These are phyloP conservation scores for Onygenales sp. DNA, from an alignment of 2,329 filamentous ascomycete species.

Conservation along the genomic window DNA sequence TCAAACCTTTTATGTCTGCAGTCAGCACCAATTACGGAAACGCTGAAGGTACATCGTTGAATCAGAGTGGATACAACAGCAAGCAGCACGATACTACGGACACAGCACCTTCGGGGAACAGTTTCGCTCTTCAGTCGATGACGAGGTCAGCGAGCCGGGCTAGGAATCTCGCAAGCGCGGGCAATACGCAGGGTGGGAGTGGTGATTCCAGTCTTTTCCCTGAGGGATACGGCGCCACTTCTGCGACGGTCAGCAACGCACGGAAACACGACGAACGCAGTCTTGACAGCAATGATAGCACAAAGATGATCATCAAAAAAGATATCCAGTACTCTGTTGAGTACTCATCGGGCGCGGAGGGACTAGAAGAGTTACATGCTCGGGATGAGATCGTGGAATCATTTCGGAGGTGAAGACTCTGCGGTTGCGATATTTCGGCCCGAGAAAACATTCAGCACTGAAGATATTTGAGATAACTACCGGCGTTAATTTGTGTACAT, in stretches of 20 bases:
- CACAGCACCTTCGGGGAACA: not conserved
- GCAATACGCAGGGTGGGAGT: not conserved
- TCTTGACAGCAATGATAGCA: not conserved
- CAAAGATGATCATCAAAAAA: constrained; percentile 2
- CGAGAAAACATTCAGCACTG: not conserved
- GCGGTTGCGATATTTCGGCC: not conserved
- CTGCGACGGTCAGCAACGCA: not conserved
- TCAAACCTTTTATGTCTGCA: constrained; percentile 28
- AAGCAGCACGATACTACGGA: not conserved
- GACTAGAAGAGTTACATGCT: not conserved
- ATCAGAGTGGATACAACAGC: not conserved
- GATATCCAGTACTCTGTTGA: not conserved
- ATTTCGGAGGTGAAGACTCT: not conserved
- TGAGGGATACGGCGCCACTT: not conserved
- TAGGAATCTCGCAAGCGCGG: not conserved
- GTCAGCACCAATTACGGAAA: constrained; percentile 28
- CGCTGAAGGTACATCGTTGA: constrained; percentile 17
- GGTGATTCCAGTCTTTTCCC: not conserved
- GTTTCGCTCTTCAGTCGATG: not conserved
- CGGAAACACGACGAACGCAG: not conserved
- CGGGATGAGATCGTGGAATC: not conserved
- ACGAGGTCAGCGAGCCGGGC: not conserved
- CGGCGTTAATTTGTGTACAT: not conserved
- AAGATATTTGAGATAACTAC: not conserved
- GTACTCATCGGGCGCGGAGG: not conserved